phyloP scores from a whole-genome alignment of 2,329 filamentous ascomycete genomes.

The Zalaria sp. region DNA sequence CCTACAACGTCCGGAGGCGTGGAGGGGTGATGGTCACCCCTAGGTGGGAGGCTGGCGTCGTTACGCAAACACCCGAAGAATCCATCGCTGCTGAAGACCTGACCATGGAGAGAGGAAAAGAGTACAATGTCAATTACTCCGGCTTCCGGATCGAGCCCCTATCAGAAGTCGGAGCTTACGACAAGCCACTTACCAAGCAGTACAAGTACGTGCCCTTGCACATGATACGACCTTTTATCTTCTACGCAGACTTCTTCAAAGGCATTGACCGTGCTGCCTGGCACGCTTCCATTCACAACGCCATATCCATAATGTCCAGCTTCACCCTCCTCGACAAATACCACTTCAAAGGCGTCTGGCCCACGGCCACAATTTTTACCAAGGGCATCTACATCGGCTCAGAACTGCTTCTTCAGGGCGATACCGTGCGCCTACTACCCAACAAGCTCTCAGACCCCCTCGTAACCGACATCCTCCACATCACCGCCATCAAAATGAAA shows the following conservation, averaged over 20 bases:
- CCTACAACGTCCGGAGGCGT: conserved; percentile 18
- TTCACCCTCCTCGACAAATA: conserved; percentile 39
- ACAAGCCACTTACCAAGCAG: conserved; percentile 39
- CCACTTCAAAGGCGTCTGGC: conserved; percentile 40
- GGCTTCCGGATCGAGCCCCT: conserved; percentile 45
- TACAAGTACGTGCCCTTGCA: conserved; percentile 41
- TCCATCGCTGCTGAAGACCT: conserved; percentile 31
- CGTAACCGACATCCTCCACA: conserved; percentile 38
- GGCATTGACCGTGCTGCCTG: conserved; percentile 23
- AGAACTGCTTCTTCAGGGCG: conserved; percentile 40
- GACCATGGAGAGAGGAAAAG: conserved; percentile 22
- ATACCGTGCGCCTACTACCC: conserved; percentile 36
- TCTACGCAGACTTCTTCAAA: conserved; percentile 37
- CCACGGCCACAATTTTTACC: conserved; percentile 36
- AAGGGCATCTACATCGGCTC: conserved; percentile 41
- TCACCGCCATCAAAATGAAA: conserved; percentile 38
- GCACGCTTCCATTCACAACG: conserved; percentile 41
- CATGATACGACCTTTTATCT: conserved; percentile 39
- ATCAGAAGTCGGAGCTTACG: conserved; percentile 28
- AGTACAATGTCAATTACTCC: conserved; percentile 31
- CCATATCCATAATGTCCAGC: conserved; percentile 37
- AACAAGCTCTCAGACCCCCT: conserved; percentile 4
- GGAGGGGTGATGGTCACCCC: conserved; percentile 20
- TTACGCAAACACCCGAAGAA: conserved; percentile 37
- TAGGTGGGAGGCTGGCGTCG: conserved; percentile 42